Evolutionary conservation across 140 eudicot species (phyloP), one percentile per base, ranked within the genome.

Genomic region (Anethum foeniculum): DNA sequence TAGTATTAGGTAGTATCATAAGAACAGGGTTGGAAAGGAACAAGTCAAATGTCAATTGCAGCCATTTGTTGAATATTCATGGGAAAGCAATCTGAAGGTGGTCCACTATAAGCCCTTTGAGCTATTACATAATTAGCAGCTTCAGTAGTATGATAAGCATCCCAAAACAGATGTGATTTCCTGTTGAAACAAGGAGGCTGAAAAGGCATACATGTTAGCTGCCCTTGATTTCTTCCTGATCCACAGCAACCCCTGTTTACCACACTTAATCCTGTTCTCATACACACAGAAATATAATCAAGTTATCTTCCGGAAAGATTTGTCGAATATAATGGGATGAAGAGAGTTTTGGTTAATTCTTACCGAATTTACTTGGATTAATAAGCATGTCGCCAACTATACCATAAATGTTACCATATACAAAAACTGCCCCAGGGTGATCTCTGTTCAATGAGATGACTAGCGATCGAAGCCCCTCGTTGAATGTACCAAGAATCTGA

Each of bases 141-240:
- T 82, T 94, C 86, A 27, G 97, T 95, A 15, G 96, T 91, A 80
- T 95, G 97, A 77, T 86, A 95, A 36, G 97, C 97, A 84, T 95
- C 99, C 99, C 99, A 95, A 78, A 95, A 95, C 56, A 95, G 81
- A 71, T 89, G 87, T 13, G 93, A 86, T 25, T 85, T 85, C 71
- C 92, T 91, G 60, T 92, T 83, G 19, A 36, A 39, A 48, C 97
- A 95, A 47, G 99, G 97, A 11, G 88, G 7, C 77, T 82, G 76
- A 14, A 83, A 68, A 4, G 97, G 97, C 16, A 95, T 81, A 60
- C 99, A 95, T 14, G 97, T 90, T 76, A 95, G 82, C 69, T 92
- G 96, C 28, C 95, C 98, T 62, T 80, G 87, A 74, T 89, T 89
- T 83, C 90, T 89, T 67, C 98, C 97, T 43, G 87, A 28, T 65